phyloP scores from a whole-genome alignment of 192 early-diverging fungal genomes.

The Backusella psychrophila region DNA sequence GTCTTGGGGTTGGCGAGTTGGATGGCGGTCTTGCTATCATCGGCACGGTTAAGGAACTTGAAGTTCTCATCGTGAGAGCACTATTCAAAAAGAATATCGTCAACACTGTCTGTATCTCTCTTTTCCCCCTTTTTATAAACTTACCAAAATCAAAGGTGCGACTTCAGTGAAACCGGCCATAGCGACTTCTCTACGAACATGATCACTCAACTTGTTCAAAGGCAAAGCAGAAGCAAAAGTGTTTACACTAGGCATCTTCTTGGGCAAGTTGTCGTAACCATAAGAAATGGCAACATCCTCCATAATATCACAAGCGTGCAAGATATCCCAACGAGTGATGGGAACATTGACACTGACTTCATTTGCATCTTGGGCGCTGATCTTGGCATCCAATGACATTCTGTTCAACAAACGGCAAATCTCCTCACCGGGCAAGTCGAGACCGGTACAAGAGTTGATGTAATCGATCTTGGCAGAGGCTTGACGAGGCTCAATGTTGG shows the following conservation, averaged over 20 bases:
- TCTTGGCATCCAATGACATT: constrained; percentile 81
- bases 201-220: constrained; percentile 90
- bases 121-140: neutral
- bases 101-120: neutral
- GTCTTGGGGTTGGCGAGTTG: constrained; percentile 91
- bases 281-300: constrained; percentile 98
- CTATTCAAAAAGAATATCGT: constrained; percentile 32
- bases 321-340: constrained; percentile 88
- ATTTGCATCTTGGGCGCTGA: constrained; percentile 46
- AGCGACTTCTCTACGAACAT: constrained; percentile 82
- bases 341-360: constrained; percentile 78
- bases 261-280: constrained; percentile 91
- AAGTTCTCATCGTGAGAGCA: constrained; percentile 99
- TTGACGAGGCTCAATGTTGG: constrained; percentile 66
- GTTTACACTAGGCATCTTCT: constrained; percentile 72
- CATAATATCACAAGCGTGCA: constrained; percentile 97
- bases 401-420: constrained; percentile 75
- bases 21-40: constrained; percentile 78
- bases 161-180: constrained; percentile 93
- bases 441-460: constrained; percentile 87
- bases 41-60: constrained; percentile 76
- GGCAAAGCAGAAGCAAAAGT: constrained; percentile 89
- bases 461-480: constrained; percentile 78
- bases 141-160: constrained; percentile 87
- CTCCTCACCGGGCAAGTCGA: constrained; percentile 62